A percentile compares a stretch with the other conserved stretches of the same genome.
Evolutionary conservation across 495 filamentous ascomycete genomes (phyloP).

Genomic region (Penicillium mononematosum): DNA sequence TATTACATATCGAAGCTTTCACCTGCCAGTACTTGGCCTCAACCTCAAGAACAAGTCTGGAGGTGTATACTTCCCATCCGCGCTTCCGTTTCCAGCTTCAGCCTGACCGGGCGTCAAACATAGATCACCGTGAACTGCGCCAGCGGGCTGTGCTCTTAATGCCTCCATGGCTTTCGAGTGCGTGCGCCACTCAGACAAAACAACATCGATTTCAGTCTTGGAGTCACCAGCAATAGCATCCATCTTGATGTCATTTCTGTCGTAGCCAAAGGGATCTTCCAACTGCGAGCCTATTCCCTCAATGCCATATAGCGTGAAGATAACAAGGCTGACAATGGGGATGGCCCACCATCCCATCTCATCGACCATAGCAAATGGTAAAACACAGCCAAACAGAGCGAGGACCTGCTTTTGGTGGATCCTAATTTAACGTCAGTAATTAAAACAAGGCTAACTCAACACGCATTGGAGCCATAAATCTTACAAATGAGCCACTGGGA

Average conservation of each 20-base stretch:
- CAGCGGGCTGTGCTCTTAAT: slow-evolving; percentile 4
- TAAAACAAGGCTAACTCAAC: neutral
- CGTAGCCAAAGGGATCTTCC: slow-evolving; percentile 75
- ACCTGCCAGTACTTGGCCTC: slow-evolving; percentile 16
- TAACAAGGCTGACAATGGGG: slow-evolving; percentile 63
- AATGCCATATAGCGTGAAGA: slow-evolving; percentile 73
- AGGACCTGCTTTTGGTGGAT: slow-evolving; percentile 78
- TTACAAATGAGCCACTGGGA: slow-evolving; percentile 72
- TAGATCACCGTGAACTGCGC: slow-evolving; percentile 13
- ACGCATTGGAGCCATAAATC: slow-evolving; percentile 14
- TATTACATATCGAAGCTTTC: neutral
- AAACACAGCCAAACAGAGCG: slow-evolving; percentile 65
- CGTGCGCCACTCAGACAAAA: slow-evolving; percentile 63
- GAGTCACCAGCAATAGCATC: slow-evolving; percentile 70
- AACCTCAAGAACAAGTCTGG: slow-evolving; percentile 41
- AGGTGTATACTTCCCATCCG: slow-evolving; percentile 22
- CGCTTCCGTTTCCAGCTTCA: slow-evolving; percentile 13
- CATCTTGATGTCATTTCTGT: slow-evolving; percentile 78
- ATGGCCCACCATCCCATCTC: slow-evolving; percentile 75
- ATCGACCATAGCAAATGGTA: slow-evolving; percentile 71
- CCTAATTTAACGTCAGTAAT: slow-evolving; percentile 23
- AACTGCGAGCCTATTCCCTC: slow-evolving; percentile 72
- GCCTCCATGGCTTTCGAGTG: slow-evolving; percentile 26
- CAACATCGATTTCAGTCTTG: slow-evolving; percentile 60
- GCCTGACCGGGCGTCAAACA: slow-evolving; percentile 10